Base-by-base conservation (phyloP, 208 protist species). In the Wallacemonas sp. region DNA sequence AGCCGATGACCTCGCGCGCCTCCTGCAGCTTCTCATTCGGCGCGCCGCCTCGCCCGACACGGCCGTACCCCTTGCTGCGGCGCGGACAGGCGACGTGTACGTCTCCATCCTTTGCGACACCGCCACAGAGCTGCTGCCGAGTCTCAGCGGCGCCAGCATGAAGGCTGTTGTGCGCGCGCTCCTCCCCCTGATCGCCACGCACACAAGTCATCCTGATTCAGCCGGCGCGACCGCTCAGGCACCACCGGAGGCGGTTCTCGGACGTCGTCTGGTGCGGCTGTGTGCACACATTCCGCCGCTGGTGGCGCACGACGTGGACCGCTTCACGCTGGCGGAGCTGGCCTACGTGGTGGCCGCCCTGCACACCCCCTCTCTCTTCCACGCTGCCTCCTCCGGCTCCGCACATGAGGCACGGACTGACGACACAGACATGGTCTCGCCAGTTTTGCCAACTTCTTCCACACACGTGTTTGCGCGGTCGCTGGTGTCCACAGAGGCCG, bases 271-370 rank as follows among this genome's bases (percentile, higher is more conserved):
- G 33, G 54, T 52, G 3, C 72, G 70, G 7, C 50, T 77, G 26
- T 70, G 77, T n/a, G 67, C 69, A 18, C 62, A 74, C 55, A 76
- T 83, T 0, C 62, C 77, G n/a, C 61, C 75, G 11, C 48, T 79
- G 1, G 67, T 77, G 31, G 77, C 66, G 8, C 74, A 79, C 50
- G 77, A 83, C 36, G 72, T 72, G 23, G 72, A 76, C 31, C 67
- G 77, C 14, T 83, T 83, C 65, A 52, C 65, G 12, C 26, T 2
- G 8, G 2, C 7, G 3, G 52, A 70, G 20, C 44, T 54, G 5
- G n/a, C 22, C 5, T 28, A 49, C 18, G 22, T 70, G 25, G 5
- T 70, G 4, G 22, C 25, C 8, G 2, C 8, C 4, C 39, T 70
- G 8, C 65, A 70, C 54, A 50, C 26, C 10, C 48, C 25, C 18